Evolutionary conservation across 2,329 filamentous ascomycete genomes (phyloP), one percentile per base, ranked within the genome.

Genomic region (Fusarium cicatricum): DNA sequence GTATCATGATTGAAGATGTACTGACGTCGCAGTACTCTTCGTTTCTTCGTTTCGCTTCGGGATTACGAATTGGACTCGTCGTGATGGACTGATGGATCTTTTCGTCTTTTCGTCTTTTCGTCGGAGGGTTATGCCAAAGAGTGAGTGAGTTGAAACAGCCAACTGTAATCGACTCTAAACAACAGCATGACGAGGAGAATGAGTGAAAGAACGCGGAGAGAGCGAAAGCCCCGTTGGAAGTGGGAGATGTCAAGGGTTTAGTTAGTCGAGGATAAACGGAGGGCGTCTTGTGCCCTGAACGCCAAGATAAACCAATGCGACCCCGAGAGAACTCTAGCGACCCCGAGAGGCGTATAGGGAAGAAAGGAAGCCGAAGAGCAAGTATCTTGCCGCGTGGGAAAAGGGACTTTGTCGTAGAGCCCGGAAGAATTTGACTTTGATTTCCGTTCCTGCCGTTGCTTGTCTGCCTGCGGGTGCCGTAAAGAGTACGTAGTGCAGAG

Each of bases 361-460:
- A 19, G 34, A 34, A 19, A 34, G 12, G 8, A 19, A 11, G 41
- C 41, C 29, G 31, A 47, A 29, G 11, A 21, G 33, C 42, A 29
- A 46, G 36, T 39, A 19, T 41, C 41, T 41, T 28, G 47, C 47
- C 47, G 37, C 31, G 47, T 43, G 47, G 47, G 31, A 50, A 21
- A 34, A 33, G 16, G 34, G 26, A 32, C 36, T 48, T 31, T 33
- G 34, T 31, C 41, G 19, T 34, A 16, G 7, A 52, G 47, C 21
- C 49, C 46, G 32, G 34, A 21, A 37, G 29, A 52, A 44, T 68
- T 67, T 68, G 62, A 64, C 58, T 68, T 68, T 62, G 37, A 34
- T 40, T 46, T 67, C 58, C 66, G 66, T 68, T 67, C 66, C 65
- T 68, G 59, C 53, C 41, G 37, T 52, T 48, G 39, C 39, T 54